These are phyloP conservation scores for Mucuna pruriens DNA, from an alignment of 306 rosid species.

Conservation along the genomic window DNA sequence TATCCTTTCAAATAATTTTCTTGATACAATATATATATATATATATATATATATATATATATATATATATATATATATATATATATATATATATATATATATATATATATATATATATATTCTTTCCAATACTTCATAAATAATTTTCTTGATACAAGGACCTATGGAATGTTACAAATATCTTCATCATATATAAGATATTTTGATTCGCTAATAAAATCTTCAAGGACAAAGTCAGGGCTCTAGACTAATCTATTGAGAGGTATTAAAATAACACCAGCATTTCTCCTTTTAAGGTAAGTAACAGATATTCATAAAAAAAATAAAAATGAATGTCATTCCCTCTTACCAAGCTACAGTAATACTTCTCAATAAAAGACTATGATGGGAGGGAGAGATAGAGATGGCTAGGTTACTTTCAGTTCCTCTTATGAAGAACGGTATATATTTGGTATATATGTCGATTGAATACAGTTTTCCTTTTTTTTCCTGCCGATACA, in stretches of 20 bases:
- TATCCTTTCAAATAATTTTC: too few relatives aligned
- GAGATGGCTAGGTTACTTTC: not conserved
- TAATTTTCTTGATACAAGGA: too few relatives aligned
- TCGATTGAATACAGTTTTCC: not conserved
- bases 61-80: too few relatives aligned
- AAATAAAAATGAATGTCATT: not conserved
- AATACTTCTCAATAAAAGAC: constrained; percentile 11
- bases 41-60: too few relatives aligned
- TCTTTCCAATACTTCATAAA: too few relatives aligned
- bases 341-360: constrained; percentile 5
- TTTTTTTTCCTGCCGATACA: not conserved
- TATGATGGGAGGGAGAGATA: not conserved
- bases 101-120: too few relatives aligned
- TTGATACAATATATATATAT: too few relatives aligned
- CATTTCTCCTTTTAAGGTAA: not conserved
- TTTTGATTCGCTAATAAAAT: not conserved
- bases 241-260: not conserved
- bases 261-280: not conserved
- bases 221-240: not conserved
- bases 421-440: not conserved
- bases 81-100: too few relatives aligned
- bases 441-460: not conserved
- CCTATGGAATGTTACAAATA: not conserved
- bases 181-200: not conserved
- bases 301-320: not conserved